Conservation (phyloP, 306 rosid species). For the Argentina anserina region DNA sequence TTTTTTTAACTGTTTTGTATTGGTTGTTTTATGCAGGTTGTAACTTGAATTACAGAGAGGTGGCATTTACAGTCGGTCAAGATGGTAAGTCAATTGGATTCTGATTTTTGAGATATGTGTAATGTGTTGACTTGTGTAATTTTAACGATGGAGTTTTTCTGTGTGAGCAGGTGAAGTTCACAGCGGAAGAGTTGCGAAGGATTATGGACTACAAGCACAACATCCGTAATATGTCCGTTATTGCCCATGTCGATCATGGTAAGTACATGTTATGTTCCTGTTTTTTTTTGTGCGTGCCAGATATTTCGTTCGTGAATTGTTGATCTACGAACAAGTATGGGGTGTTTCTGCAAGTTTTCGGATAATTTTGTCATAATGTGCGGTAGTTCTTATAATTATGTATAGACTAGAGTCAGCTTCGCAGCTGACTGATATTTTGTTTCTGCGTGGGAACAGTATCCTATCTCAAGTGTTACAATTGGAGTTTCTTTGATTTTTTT, state of each 20-base stretch:
- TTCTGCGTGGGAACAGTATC: too few species aligned
- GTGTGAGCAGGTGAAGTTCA: slow-evolving; percentile 83
- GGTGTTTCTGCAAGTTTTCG: not conserved
- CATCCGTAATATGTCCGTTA: slow-evolving; percentile 94
- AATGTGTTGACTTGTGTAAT: not conserved
- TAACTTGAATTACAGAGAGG: not conserved
- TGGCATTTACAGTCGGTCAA: slow-evolving; percentile 32
- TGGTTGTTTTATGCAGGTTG: slow-evolving; percentile 4
- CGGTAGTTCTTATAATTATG: too few species aligned
- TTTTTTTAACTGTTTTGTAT: slow-evolving; percentile 4
- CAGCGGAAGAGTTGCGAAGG: slow-evolving; percentile 80
- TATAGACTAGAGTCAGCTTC: too few species aligned
- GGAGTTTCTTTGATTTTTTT: not conserved
- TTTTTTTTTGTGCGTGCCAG: too few species aligned
- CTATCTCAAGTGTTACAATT: not conserved
- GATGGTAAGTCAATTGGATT: slow-evolving; percentile 45
- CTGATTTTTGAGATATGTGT: not conserved
- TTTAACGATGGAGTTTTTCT: slow-evolving; percentile 11
- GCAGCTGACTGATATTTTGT: not conserved
- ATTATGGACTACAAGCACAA: slow-evolving; percentile 87
- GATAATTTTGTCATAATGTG: too few species aligned
- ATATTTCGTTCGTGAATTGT: not conserved
- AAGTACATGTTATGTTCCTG: slow-evolving; percentile 44
- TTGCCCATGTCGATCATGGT: slow-evolving; percentile 95
- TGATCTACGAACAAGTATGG: not conserved